Percentiles rank a stretch among this genome's conserved stretches.
Evolutionary conservation across 371 early-diverging fungal species (phyloP).

Genomic region (Mucor circinelloides): DNA sequence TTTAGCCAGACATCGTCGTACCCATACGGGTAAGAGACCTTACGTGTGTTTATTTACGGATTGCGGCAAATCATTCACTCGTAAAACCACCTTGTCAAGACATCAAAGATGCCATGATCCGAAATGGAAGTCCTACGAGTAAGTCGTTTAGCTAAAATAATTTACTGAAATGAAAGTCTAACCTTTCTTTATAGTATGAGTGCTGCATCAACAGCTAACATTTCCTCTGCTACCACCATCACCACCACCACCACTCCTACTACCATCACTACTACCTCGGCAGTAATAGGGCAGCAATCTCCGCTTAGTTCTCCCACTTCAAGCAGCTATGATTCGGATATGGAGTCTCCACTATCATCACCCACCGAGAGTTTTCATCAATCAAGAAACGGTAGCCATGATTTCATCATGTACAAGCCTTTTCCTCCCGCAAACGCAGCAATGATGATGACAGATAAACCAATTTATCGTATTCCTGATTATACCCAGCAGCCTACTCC

Average conservation of each 20-base stretch:
- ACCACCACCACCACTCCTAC: neutral
- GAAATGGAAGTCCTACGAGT: constrained; percentile 31
- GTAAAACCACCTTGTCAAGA: constrained; percentile 70
- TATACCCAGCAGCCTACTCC: constrained; percentile 1
- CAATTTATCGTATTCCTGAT: constrained; percentile 25
- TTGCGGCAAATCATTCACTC: constrained; percentile 65
- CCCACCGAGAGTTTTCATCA: constrained; percentile 23
- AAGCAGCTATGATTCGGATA: constrained; percentile 34
- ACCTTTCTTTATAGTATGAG: neutral
- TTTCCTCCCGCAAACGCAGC: constrained; percentile 18
- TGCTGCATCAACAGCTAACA: neutral
- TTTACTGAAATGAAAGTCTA: neutral
- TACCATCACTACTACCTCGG: neutral
- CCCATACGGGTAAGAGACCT: constrained; percentile 53
- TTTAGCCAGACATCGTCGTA: constrained; percentile 51
- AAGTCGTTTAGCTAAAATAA: neutral
- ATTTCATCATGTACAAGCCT: constrained; percentile 13
- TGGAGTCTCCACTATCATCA: constrained; percentile 34
- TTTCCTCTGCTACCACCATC: neutral
- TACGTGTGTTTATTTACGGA: constrained; percentile 46
- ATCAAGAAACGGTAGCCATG: neutral
- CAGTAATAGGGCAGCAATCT: constrained; percentile 9
- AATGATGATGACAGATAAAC: neutral
- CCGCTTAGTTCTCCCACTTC: constrained; percentile 28
- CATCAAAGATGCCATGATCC: constrained; percentile 62